Evolutionary conservation across 1,284 basidiomycete species (phyloP), one percentile per base, ranked within the genome.

Genomic region (Cutaneotrichosporon sp.): DNA sequence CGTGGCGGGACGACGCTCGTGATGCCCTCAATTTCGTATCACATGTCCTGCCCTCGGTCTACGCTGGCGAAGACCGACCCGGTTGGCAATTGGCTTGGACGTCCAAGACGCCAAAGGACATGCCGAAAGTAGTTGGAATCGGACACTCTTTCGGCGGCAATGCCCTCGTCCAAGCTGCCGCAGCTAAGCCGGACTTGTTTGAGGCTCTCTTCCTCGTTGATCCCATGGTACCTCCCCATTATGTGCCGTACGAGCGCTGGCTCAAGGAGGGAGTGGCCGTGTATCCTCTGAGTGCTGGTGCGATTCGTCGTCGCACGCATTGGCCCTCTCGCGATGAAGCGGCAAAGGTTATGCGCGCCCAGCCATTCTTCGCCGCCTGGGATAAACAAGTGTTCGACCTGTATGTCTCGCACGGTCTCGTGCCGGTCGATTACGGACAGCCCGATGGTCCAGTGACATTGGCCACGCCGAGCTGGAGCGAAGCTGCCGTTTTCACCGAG

Each of bases 111-210:
- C 26, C 47, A 7, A 8, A 8, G 10, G 22, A 49, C 47, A 50
- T 30, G 51, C 56, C 69, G 26, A 69, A 68, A 52, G 68, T 76
- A n/a, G 66, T 93, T 22, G 86, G 83, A 0, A 78, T 92, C 2
- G 92, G 91, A 0, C 92, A 96, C 75, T 93, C 90, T 0, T 88
- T 90, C 64, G 90, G 91, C 26, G 90, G 89, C 4, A 88, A 87
- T 68, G 85, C 86, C 4, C 82, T 84, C 83, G 70, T 76, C 7
- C 84, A 88, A 36, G 88, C 87, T 1, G 87, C 89, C 5, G 68
- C 88, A n/a, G 83, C 85, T 16, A 80, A 83, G 61, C 91, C 92
- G 0, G 80, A 82, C 1, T 80, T 95, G 13, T 92, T 94, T 80
- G 83, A 87, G 26, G 85, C 85, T 0, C 79, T 96, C 36, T 82